Base-by-base conservation (phyloP, 768 basidiomycete species). In the Punctularia strigosozonata region DNA sequence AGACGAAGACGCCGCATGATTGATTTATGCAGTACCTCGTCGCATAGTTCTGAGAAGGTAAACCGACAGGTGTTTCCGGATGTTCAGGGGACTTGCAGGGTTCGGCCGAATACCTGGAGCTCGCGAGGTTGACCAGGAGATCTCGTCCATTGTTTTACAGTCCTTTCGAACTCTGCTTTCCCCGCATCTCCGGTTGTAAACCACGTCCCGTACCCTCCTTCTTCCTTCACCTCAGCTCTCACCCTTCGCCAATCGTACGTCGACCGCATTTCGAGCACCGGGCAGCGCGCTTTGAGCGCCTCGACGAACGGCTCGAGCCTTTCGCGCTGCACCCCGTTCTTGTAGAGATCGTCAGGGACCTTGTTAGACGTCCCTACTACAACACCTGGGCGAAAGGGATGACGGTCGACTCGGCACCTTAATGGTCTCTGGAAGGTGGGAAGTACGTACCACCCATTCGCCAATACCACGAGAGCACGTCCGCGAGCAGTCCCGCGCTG, bases 401-500 rank as follows among this genome's bases (percentile, higher is more conserved):
- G n/a, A n/a, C n/a, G n/a, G n/a, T n/a, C n/a, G n/a, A n/a, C n/a
- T n/a, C n/a, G n/a, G n/a, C n/a, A n/a, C n/a, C n/a, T n/a, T n/a
- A n/a, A n/a, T n/a, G n/a, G n/a, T n/a, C n/a, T n/a, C n/a, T n/a
- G n/a, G n/a, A n/a, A n/a, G n/a, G n/a, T n/a, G n/a, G n/a, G n/a
- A n/a, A n/a, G n/a, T n/a, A n/a, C n/a, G n/a, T n/a, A n/a, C n/a
- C n/a, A 14, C 73, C 75, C 52, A 80, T 62, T 4, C 74, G 61
- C 75, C 73, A 77, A 48, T 70, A 77, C 72, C 71, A 77, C 10
- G 70, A 66, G 13, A 77, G 52, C 4, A 77, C 71, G 42, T 69
- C 65, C 5, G 65, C 63, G 4, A 69, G 56, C 1, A 71, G 56
- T 5, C 62, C 62, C 1, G 76, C 73, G 23, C 72, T 73, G 0